Percentiles rank a stretch among this genome's conserved stretches.
Conservation (phyloP, 805 yeast genomes). For the Lachancea sp. region DNA sequence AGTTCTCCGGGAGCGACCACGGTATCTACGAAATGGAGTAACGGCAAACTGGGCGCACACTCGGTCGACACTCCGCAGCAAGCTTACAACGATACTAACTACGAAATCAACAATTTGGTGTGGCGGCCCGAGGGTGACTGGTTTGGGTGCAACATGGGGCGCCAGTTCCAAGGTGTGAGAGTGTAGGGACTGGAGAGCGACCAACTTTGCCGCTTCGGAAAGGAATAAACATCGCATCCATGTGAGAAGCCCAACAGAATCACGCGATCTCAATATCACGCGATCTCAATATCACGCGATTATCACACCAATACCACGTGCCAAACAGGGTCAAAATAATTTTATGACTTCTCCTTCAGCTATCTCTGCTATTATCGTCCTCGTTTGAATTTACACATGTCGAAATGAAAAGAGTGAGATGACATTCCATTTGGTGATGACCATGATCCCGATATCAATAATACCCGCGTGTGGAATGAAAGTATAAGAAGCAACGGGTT, state of each 20-base stretch:
- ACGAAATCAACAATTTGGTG: slow-evolving; percentile 68
- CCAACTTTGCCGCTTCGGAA: not conserved
- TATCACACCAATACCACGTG: too few relatives aligned
- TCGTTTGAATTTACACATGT: too few relatives aligned
- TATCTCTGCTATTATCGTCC: too few relatives aligned
- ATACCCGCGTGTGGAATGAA: not conserved
- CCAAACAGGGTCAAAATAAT: too few relatives aligned
- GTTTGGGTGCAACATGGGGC: slow-evolving; percentile 71
- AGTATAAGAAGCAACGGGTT: not conserved
- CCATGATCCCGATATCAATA: not conserved
- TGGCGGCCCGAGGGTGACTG: slow-evolving; percentile 74
- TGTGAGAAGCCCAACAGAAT: not conserved
- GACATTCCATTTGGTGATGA: not conserved
- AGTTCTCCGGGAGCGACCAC: slow-evolving; percentile 10
- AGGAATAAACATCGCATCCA: not conserved
- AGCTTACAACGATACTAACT: slow-evolving; percentile 51
- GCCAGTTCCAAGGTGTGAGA: slow-evolving; percentile 58
- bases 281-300: too few relatives aligned
- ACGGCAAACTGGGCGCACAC: slow-evolving; percentile 13
- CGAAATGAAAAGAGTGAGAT: too few relatives aligned
- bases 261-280: too few relatives aligned
- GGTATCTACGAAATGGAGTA: slow-evolving; percentile 14
- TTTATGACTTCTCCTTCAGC: too few relatives aligned
- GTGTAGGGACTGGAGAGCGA: not conserved
- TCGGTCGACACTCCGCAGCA: slow-evolving; percentile 32